Conservation (phyloP, 345 rosid genomes). For the Trapa incisa region DNA sequence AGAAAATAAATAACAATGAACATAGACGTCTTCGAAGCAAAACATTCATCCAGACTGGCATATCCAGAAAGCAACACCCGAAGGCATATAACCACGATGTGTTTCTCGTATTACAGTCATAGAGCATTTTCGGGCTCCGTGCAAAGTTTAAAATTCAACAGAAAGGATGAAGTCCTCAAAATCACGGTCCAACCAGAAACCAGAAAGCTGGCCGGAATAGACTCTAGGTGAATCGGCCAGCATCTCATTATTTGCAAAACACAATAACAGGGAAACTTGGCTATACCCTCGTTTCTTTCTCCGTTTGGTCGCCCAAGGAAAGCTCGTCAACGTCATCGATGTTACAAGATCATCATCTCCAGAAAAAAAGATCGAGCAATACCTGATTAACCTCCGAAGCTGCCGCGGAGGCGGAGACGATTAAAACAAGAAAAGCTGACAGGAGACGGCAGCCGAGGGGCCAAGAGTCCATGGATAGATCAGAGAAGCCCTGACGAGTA, state of each 20-base stretch:
- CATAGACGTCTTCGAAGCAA: not conserved
- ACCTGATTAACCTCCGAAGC: constrained; percentile 3
- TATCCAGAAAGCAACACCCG: not conserved
- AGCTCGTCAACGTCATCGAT: not conserved
- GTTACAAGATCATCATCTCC: not conserved
- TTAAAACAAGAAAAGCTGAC: not conserved
- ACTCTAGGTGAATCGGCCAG: no score
- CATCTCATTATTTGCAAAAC: no score
- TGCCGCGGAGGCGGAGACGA: constrained; percentile 4
- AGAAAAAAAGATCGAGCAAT: not conserved
- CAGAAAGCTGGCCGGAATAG: no score
- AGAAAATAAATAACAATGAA: not conserved
- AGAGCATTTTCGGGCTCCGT: no score
- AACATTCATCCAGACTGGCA: not conserved
- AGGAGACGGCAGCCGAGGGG: not conserved
- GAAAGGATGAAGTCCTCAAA: no score
- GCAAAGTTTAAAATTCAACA: no score
- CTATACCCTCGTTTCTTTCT: not conserved
- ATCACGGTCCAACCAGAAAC: no score
- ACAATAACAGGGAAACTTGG: not conserved
- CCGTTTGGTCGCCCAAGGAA: not conserved
- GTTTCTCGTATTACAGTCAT: no score
- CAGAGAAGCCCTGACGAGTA: not conserved
- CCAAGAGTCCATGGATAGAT: constrained; percentile 8
- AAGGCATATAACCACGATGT: no score